phyloP scores from a whole-genome alignment of 1,284 basidiomycete genomes.

The Cystobasidium sp. region DNA sequence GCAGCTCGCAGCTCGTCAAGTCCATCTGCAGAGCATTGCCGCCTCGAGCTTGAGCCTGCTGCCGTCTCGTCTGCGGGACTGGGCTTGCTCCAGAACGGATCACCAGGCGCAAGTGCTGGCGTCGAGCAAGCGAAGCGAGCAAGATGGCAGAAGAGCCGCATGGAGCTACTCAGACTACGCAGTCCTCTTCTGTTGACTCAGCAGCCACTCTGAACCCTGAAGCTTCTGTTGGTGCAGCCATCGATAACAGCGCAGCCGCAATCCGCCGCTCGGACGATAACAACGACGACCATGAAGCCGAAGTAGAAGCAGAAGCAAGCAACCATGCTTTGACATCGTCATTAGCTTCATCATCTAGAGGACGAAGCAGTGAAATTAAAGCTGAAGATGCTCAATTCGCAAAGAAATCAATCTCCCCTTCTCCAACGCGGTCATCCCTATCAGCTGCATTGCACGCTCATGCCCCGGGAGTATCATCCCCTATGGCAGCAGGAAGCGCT shows the following conservation, averaged over 20 bases:
- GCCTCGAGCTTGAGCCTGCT: too few relatives aligned
- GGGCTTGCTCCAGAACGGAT: too few relatives aligned
- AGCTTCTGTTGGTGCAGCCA: neutral
- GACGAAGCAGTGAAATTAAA: constrained; percentile 15
- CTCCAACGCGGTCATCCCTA: constrained; percentile 8
- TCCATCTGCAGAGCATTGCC: too few relatives aligned
- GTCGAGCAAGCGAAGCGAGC: neutral
- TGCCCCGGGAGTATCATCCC: neutral
- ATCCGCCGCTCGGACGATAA: neutral
- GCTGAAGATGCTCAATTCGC: constrained; percentile 15
- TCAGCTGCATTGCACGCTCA: constrained; percentile 13
- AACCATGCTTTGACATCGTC: neutral
- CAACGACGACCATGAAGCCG: neutral
- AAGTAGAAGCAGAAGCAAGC: neutral
- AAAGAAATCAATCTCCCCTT: constrained; percentile 3
- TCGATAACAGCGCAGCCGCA: too few relatives aligned
- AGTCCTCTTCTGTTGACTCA: neutral
- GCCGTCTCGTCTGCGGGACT: too few relatives aligned
- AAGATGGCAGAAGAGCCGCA: neutral
- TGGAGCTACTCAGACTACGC: neutral
- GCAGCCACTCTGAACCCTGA: neutral
- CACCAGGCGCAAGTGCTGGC: too few relatives aligned
- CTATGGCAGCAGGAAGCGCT: neutral
- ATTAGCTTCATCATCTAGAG: neutral
- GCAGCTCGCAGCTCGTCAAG: too few relatives aligned